These are phyloP conservation scores for Pestalotiopsis sp. DNA, from an alignment of 2,329 filamentous ascomycete genomes.

Conservation along the genomic window DNA sequence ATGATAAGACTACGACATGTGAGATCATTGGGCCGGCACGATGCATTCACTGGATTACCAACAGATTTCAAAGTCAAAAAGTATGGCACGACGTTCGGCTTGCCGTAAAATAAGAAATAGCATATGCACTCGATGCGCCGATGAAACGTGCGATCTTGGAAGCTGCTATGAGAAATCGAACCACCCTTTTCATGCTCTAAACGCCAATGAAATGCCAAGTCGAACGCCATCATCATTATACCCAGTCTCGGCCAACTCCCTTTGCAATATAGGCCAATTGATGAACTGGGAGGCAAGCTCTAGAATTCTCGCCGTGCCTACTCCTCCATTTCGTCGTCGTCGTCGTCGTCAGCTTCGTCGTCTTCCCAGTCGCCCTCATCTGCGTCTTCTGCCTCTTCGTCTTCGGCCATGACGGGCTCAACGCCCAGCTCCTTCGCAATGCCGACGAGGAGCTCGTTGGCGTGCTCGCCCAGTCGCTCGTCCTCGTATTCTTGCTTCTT, in stretches of 20 bases:
- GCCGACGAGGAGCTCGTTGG: conserved; percentile 67
- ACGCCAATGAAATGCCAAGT: conserved; percentile 7
- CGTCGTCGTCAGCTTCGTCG: conserved; percentile 28
- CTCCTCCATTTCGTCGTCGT: conserved; percentile 62
- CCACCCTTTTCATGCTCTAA: conserved; percentile 4
- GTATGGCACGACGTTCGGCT: background rate
- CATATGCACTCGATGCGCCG: background rate
- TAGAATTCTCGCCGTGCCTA: conserved; percentile 15
- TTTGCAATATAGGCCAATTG: background rate
- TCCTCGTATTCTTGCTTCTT: conserved; percentile 82
- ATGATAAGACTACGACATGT: background rate
- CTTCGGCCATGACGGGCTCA: conserved; percentile 56
- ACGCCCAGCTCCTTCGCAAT: conserved; percentile 69
- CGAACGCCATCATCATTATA: conserved; percentile 9
- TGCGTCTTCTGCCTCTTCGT: conserved; percentile 55
- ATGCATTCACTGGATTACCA: background rate
- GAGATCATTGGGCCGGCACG: background rate
- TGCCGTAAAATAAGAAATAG: background rate
- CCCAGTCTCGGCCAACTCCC: background rate
- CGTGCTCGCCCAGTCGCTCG: conserved; percentile 74
- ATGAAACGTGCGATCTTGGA: background rate
- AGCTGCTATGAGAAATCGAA: background rate
- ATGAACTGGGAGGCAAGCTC: background rate
- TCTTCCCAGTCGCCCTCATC: conserved; percentile 42
- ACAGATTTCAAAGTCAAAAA: background rate